Evolutionary conservation across 1,284 basidiomycete genomes (phyloP).

Genomic region (Ceratobasidium sp.): DNA sequence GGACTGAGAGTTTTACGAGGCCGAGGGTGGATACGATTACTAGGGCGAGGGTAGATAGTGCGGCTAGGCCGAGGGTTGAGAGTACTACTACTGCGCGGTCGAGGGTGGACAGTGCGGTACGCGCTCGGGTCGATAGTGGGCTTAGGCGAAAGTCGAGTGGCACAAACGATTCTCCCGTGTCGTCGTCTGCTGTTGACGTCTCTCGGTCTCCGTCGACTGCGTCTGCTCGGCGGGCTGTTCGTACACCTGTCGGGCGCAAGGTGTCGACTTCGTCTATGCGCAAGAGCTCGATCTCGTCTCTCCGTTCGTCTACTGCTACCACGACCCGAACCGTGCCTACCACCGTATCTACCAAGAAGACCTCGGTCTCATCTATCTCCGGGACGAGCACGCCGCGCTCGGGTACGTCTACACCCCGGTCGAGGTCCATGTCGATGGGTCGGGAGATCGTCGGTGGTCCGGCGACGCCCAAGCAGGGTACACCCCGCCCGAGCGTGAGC

Average conservation of each 20-base stretch:
- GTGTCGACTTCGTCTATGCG: slow-evolving; percentile 36
- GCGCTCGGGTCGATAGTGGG: slow-evolving; percentile 26
- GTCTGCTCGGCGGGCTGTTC: slow-evolving; percentile 16
- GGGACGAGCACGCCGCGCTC: slow-evolving; percentile 22
- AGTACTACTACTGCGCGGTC: not conserved
- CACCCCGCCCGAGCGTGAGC: slow-evolving; percentile 18
- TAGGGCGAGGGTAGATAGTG: slow-evolving; percentile 4
- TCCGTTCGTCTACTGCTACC: slow-evolving; percentile 23
- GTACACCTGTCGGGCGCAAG: slow-evolving; percentile 17
- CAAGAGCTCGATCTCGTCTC: slow-evolving; percentile 40
- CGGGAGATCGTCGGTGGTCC: not conserved
- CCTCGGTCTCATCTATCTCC: slow-evolving; percentile 29
- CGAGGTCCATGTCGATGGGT: slow-evolving; percentile 22
- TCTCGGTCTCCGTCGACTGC: slow-evolving; percentile 29
- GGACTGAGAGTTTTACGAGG: not conserved
- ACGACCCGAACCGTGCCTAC: slow-evolving; percentile 7
- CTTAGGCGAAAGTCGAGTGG: slow-evolving; percentile 35
- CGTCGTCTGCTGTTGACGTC: not conserved
- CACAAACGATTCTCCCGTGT: not conserved
- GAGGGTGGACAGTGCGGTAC: slow-evolving; percentile 23
- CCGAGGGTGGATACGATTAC: slow-evolving; percentile 25
- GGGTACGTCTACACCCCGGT: slow-evolving; percentile 7
- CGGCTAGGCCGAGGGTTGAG: slow-evolving; percentile 4
- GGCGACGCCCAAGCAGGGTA: not conserved
- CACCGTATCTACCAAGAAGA: slow-evolving; percentile 23